These are phyloP conservation scores for Helicocarpus griseus DNA, from an alignment of 2,329 filamentous ascomycete species.

Conservation along the genomic window DNA sequence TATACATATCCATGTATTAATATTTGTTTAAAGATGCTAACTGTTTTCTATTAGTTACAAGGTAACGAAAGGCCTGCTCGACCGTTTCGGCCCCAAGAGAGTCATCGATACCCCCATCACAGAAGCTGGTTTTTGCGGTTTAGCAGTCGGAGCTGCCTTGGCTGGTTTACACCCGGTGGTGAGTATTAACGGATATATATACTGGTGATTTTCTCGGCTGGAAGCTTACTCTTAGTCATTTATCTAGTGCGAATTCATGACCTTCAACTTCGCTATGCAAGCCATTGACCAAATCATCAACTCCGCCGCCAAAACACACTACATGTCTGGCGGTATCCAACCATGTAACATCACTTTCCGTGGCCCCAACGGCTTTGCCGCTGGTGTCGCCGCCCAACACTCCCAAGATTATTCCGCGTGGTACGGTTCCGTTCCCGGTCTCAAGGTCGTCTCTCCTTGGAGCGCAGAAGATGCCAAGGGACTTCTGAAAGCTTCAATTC, in stretches of 20 bases:
- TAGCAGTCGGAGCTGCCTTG: conserved; percentile 88
- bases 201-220: too few species aligned
- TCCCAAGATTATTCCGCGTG: conserved; percentile 98
- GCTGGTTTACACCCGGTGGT: conserved; percentile 90
- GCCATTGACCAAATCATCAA: conserved; percentile 99
- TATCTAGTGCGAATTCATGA: conserved; percentile 94
- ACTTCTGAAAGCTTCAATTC: conserved; percentile 92
- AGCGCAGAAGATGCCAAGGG: conserved; percentile 98
- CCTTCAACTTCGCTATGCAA: conserved; percentile 99
- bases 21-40: neutral
- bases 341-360: conserved; percentile 99
- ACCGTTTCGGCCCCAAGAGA: conserved; percentile 93
- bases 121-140: conserved; percentile 87
- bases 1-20: neutral
- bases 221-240: too few species aligned
- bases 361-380: conserved; percentile 93
- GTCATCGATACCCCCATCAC: conserved; percentile 99
- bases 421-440: conserved; percentile 95
- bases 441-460: conserved; percentile 96
- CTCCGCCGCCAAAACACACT: conserved; percentile 96
- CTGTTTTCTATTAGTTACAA: conserved; percentile 58
- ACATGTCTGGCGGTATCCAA: conserved; percentile 99
- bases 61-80: conserved; percentile 93
- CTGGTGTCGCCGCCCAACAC: conserved; percentile 94
- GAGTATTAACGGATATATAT: conserved; percentile 30